Base-by-base conservation (phyloP, 2,329 filamentous ascomycete genomes). In the Zopfia rhizophila region DNA sequence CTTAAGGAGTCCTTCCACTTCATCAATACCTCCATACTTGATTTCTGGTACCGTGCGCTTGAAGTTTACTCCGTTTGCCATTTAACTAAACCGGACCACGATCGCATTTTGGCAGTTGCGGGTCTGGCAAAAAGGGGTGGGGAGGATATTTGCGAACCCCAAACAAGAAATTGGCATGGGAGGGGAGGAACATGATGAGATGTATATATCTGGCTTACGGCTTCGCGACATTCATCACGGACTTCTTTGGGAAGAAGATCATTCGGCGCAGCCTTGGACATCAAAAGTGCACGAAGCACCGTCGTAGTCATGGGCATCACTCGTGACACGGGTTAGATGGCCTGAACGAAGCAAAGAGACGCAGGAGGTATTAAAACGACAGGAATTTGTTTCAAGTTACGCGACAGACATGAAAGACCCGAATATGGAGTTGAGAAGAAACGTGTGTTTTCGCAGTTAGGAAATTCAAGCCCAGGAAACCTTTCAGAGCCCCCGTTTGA, bases 51-150 rank as follows among this genome's bases (percentile, higher is more conserved):
- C 22, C 38, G 22, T 12, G 38, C 38, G 13, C 21, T 43, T 5
- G 39, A 43, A 25, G 39, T 43, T 7, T 43, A 43, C 22, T 36
- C 39, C 13, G 21, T 7, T 8, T 21, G 18, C 10, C 18, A 43
- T 24, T 19, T 43, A 7, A 43, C 39, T 17, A 24, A 29, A 27
- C 39, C 39, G 21, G 22, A 43, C 10, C 19, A 25, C 7, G 39
- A 43, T 16, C 39, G 30, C 14, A 35, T 43, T 4, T n/a, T 35
- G 22, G 39, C 39, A 4, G 19, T 36, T 5, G 14, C 29, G 12
- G 31, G 39, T 35, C 30, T 43, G 4, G 39, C 39, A 11, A 36
- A n/a, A 43, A 23, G 31, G 36, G 28, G 39, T 43, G 17, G 39
- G 29, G 8, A 11, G 11, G 4, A 36, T 43, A 12, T 14, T 43